phyloP scores from a whole-genome alignment of 148 eudicot species.

The Rhododendron ferrugineum region DNA sequence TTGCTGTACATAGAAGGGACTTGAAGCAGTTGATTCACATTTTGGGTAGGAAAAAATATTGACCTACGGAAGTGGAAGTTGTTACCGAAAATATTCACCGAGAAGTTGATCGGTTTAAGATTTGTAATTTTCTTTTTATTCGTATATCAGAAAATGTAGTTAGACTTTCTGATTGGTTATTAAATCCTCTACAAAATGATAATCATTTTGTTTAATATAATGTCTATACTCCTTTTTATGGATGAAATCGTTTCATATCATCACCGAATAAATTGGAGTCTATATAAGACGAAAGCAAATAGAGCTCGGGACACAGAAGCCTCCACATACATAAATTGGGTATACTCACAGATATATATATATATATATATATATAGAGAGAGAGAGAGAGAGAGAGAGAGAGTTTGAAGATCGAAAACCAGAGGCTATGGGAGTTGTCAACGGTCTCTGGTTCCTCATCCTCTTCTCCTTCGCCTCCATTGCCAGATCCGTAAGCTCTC shows the following conservation, averaged over 20 bases:
- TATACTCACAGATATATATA: too few relatives aligned
- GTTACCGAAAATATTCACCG: too few relatives aligned
- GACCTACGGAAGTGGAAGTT: too few relatives aligned
- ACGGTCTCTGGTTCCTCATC: slow-evolving; percentile 26
- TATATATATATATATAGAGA: background rate
- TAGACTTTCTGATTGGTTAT: too few relatives aligned
- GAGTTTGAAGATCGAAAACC: background rate
- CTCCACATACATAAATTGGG: background rate
- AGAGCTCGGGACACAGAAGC: background rate
- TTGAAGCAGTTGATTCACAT: too few relatives aligned
- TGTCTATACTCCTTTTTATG: too few relatives aligned
- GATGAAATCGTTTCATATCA: too few relatives aligned
- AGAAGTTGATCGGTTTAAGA: background rate
- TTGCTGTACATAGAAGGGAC: background rate
- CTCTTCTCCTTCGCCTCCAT: slow-evolving; percentile 31
- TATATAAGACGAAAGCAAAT: background rate
- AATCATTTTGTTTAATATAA: too few relatives aligned
- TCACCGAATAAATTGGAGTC: background rate
- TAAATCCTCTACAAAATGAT: background rate
- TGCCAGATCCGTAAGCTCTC: slow-evolving; percentile 43
- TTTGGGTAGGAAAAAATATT: too few relatives aligned
- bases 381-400: background rate
- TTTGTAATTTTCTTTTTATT: too few relatives aligned
- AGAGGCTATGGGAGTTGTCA: slow-evolving; percentile 21
- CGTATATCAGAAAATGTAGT: background rate